phyloP scores from a whole-genome alignment of 1,284 basidiomycete species.

The Irpex sp. region DNA sequence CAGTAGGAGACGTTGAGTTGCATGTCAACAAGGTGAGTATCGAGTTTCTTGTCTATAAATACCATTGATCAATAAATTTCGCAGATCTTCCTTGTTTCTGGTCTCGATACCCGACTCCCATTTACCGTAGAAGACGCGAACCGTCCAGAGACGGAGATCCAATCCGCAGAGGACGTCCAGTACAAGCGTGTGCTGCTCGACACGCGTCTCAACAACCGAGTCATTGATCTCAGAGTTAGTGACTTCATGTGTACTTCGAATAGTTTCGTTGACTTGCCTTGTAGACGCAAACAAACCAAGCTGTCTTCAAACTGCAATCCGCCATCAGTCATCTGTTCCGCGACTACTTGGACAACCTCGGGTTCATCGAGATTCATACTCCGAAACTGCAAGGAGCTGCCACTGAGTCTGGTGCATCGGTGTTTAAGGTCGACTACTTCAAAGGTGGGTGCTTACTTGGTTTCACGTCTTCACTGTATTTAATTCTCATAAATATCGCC shows the following conservation, averaged over 20 bases:
- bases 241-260: neutral
- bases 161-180: constrained; percentile 55
- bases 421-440: constrained; percentile 98
- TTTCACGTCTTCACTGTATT: constrained; percentile 10
- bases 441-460: constrained; percentile 52
- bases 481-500: constrained; percentile 1
- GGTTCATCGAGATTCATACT: constrained; percentile 94
- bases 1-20: constrained; percentile 85
- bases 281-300: constrained; percentile 93
- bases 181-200: constrained; percentile 79
- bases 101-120: constrained; percentile 75
- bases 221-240: constrained; percentile 86
- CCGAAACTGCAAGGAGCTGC: constrained; percentile 97
- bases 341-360: constrained; percentile 69
- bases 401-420: constrained; percentile 93
- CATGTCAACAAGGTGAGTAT: constrained; percentile 70
- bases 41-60: neutral
- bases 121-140: constrained; percentile 94
- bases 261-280: neutral
- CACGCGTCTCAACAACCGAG: constrained; percentile 92
- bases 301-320: constrained; percentile 90
- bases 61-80: neutral
- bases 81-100: constrained; percentile 77
- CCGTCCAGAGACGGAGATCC: constrained; percentile 75
- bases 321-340: constrained; percentile 89